Evolutionary conservation across 306 rosid species (phyloP).

Genomic region (Carpinus viminea): DNA sequence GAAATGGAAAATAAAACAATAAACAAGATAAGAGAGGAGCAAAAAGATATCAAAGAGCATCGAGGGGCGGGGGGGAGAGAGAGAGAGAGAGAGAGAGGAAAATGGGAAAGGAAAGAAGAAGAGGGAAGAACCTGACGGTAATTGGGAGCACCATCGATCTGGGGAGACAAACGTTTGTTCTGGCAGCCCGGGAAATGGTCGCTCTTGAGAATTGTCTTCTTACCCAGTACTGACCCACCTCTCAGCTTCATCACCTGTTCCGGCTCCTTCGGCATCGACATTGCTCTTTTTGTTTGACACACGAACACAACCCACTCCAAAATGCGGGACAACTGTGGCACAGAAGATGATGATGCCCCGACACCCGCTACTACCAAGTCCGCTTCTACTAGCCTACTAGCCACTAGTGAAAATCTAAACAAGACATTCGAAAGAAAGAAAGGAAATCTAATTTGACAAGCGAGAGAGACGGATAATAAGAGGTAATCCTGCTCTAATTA

Average conservation of each 20-base stretch:
- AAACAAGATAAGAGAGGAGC: not conserved
- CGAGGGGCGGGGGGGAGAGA: not conserved
- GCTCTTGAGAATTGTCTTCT: constrained; percentile 88
- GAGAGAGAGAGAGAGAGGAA: not conserved
- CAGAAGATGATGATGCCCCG: no score
- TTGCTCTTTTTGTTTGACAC: constrained; percentile 5
- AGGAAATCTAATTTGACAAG: no score
- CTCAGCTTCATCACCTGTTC: constrained; percentile 82
- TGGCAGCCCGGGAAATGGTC: constrained; percentile 99
- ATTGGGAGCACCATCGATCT: constrained; percentile 96
- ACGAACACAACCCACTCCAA: no score
- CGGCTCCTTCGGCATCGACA: constrained; percentile 61
- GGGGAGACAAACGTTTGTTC: constrained; percentile 82
- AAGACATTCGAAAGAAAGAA: no score
- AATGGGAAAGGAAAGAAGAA: not conserved
- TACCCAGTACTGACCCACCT: constrained; percentile 83
- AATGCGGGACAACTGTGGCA: no score
- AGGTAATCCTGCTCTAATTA: no score
- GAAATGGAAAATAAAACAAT: not conserved
- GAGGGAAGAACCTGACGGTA: constrained; percentile 64
- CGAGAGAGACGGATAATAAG: no score
- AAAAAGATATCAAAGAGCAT: not conserved
- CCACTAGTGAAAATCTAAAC: no score
- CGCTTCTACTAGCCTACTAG: no score
- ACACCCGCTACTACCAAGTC: no score